Base-by-base conservation (phyloP, 805 yeast species). In the Ogataea naganishii region DNA sequence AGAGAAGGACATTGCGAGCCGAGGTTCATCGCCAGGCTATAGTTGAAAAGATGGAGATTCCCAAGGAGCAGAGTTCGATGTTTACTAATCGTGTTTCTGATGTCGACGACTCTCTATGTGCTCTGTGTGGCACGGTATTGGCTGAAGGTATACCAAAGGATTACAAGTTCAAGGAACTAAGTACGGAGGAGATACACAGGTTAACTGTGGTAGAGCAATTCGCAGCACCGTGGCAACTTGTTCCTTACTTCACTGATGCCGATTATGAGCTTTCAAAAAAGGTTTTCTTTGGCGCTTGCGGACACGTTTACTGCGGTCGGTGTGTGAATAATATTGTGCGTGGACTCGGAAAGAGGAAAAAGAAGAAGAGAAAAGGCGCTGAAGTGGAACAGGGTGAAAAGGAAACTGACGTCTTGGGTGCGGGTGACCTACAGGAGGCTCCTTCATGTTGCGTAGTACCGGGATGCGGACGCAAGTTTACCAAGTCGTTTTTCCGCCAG, bases 271-370 rank as follows among this genome's bases (percentile, higher is more conserved):
- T 81, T 20, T 78, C 88, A 0, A 72, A 64, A 43, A 66, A 85
- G 36, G 68, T 80, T 2, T 85, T 77, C 45, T 64, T 67, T 13
- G 68, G 82, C 0, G 53, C 58, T 23, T 85, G 96, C 60, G 95
- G 95, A 0, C 96, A 85, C 57, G 69, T 76, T 1, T 85, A 72
- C 49, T 85, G 96, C 53, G 96, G 95, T 1, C 55, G 89, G 24
- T 85, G 96, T 55, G 80, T 80, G 14, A 72, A 72, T 39, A 69
- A 75, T 41, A 73, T 80, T n/a, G 68, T 67, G 12, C 64, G 68
- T 41, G 12, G 35, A 9, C 13, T 7, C n/a, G 23, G 23, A 10
- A 7, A 14, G 23, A 30, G 23, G 37, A 29, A 28, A n/a, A 32
- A 34, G 24, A 35, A 47, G 3, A 56, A 47, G 38, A 48, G 38